phyloP scores from a whole-genome alignment of 2,329 filamentous ascomycete species.

The Zymoseptoria tritici region DNA sequence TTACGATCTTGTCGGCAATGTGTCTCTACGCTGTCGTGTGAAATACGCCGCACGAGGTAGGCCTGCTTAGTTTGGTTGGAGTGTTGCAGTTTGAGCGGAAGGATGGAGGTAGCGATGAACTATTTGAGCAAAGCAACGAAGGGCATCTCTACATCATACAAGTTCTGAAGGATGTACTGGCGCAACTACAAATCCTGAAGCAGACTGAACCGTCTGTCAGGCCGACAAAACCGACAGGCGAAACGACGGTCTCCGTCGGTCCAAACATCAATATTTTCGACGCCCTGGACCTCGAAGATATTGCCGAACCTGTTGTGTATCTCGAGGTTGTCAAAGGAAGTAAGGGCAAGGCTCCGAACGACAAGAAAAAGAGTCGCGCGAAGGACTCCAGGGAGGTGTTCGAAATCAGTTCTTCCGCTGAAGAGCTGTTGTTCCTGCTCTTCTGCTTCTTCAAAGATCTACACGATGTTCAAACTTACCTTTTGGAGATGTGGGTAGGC shows the following conservation, averaged over 20 bases:
- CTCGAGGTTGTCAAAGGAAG: background rate
- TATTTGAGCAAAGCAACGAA: conserved; percentile 2
- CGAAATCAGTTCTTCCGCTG: background rate
- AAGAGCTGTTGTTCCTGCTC: conserved; percentile 3
- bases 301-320: background rate
- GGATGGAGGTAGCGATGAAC: conserved; percentile 2
- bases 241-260: background rate
- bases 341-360: background rate
- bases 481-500: background rate
- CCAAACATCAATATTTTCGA: background rate
- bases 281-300: conserved; percentile 1
- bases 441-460: conserved; percentile 5
- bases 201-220: background rate
- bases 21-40: too few species aligned
- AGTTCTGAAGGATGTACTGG: conserved; percentile 3
- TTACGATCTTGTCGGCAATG: too few species aligned
- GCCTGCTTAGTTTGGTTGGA: too few species aligned
- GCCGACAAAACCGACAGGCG: background rate
- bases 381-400: background rate
- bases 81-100: too few species aligned
- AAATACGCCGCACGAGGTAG: too few species aligned
- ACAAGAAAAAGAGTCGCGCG: background rate
- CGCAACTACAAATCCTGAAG: background rate
- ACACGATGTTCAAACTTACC: conserved; percentile 1
- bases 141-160: conserved; percentile 2